These are phyloP conservation scores for Geotrichum histeridarum DNA, from an alignment of 1,139 yeast species.

Conservation along the genomic window DNA sequence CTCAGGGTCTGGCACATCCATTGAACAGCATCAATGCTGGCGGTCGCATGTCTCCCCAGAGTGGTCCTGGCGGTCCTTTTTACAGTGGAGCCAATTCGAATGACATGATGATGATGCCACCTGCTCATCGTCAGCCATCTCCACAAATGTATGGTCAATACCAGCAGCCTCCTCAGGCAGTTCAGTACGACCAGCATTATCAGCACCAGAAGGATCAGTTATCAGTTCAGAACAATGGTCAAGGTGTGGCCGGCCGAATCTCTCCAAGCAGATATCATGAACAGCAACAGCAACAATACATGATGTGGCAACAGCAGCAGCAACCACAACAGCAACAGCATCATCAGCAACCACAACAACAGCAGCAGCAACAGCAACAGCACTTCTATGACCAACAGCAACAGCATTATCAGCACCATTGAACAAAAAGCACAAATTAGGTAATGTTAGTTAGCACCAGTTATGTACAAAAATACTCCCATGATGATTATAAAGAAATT, in stretches of 20 bases:
- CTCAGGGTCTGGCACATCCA: not conserved
- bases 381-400: not conserved
- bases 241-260: not conserved
- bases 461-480: too few relatives aligned
- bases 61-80: not conserved
- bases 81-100: not conserved
- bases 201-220: slow-evolving; percentile 8
- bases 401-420: not conserved
- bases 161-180: not conserved
- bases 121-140: not conserved
- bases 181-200: slow-evolving; percentile 5
- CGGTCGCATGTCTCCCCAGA: slow-evolving; percentile 2
- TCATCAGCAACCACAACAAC: not conserved
- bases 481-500: too few relatives aligned
- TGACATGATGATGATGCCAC: slow-evolving; percentile 3
- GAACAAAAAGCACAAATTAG: too few relatives aligned
- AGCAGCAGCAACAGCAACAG: slow-evolving; percentile 1
- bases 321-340: slow-evolving; percentile 2
- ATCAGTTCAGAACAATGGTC: not conserved
- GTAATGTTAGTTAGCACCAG: too few relatives aligned
- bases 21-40: not conserved
- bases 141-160: slow-evolving; percentile 1
- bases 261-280: slow-evolving; percentile 1
- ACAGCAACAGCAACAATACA: not conserved
- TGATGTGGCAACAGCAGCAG: slow-evolving; percentile 2